phyloP scores from a whole-genome alignment of 2,329 filamentous ascomycete genomes.

The Sordariomycetes sp. region DNA sequence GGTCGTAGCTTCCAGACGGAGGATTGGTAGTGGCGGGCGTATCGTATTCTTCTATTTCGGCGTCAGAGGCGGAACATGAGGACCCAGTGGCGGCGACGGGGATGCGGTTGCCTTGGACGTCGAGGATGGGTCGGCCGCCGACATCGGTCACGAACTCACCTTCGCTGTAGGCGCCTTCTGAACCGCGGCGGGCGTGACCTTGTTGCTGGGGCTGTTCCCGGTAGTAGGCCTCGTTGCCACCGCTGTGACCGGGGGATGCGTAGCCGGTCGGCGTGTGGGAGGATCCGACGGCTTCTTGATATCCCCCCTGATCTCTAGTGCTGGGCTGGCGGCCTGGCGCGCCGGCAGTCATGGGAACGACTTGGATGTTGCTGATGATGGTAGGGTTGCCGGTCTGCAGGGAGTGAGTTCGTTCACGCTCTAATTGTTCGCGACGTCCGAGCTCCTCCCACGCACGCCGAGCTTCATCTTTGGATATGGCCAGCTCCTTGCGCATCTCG shows the following conservation, averaged over 20 bases:
- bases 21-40: constrained; percentile 35
- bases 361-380: constrained; percentile 84
- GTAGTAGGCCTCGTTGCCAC: constrained; percentile 3
- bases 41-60: constrained; percentile 48
- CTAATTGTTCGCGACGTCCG: constrained; percentile 84
- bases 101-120: constrained; percentile 52
- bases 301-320: constrained; percentile 27
- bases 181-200: constrained; percentile 15
- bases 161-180: constrained; percentile 56
- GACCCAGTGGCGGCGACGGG: constrained; percentile 37
- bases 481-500: constrained; percentile 86
- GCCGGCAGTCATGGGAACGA: constrained; percentile 82
- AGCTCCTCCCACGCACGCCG: constrained; percentile 95
- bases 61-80: constrained; percentile 38
- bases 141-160: constrained; percentile 63
- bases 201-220: constrained; percentile 7
- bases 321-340: constrained; percentile 46
- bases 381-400: constrained; percentile 82
- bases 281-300: constrained; percentile 8
- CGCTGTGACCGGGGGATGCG: background rate
- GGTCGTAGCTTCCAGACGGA: constrained; percentile 22
- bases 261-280: constrained; percentile 3
- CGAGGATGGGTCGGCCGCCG: constrained; percentile 50
- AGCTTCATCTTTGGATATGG: constrained; percentile 94
- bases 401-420: constrained; percentile 78